Percentiles rank a stretch among this genome's conserved stretches.
phyloP scores from a whole-genome alignment of 768 basidiomycete genomes.

The Crucibulum laeve region DNA sequence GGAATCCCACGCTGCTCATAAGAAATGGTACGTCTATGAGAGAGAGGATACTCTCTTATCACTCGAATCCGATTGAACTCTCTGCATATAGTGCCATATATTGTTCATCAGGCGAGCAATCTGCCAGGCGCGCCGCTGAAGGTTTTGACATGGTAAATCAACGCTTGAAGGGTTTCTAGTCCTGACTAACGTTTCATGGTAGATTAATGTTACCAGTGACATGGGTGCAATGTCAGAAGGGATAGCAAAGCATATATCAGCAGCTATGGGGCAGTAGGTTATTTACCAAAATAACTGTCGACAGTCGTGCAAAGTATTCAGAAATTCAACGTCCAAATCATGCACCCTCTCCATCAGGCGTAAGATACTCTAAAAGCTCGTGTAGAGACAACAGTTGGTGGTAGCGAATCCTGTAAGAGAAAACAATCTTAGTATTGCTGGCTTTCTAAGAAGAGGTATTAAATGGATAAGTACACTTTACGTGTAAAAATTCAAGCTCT shows the following conservation, averaged over 20 bases:
- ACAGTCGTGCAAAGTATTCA: no score
- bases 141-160: constrained; percentile 48
- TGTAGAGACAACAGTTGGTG: no score
- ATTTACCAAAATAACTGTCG: background rate
- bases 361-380: no score
- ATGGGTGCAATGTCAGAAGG: background rate
- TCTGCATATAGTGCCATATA: constrained; percentile 34
- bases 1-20: constrained; percentile 46
- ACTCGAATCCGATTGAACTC: background rate
- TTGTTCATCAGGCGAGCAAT: constrained; percentile 41
- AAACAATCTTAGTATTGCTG: no score
- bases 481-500: no score
- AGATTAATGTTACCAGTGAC: background rate
- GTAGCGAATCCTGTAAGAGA: no score
- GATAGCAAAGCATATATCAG: background rate
- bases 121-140: constrained; percentile 37
- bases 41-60: background rate
- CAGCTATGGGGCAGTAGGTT: background rate
- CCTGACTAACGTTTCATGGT: background rate
- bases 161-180: background rate
- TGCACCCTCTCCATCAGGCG: no score
- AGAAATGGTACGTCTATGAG: constrained; percentile 68
- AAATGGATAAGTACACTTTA: no score
- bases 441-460: no score
- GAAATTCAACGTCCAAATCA: no score